Base-by-base conservation (phyloP, 805 yeast genomes). In the Myxozyma mucilagina region DNA sequence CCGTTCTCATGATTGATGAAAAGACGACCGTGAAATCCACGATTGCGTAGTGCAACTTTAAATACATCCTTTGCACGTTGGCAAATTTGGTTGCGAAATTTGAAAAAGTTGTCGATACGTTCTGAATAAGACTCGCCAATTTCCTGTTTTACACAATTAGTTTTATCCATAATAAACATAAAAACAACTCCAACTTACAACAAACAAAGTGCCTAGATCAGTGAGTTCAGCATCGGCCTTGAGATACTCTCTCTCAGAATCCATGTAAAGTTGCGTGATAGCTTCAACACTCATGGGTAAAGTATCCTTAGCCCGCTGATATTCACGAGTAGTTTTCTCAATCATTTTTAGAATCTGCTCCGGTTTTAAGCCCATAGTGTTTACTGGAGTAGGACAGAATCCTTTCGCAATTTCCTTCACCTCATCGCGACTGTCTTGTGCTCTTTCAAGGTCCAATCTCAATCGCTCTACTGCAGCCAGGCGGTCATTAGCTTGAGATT, bases 1-100 rank as follows among this genome's bases (percentile, higher is more conserved):
- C 63, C 58, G 11, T 55, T 39, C 7, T 63, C 77, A 61, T 80
- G 82, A 65, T 87, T 87, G 71, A 93, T 86, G 14, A 79, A 79
- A 47, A 94, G 78, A 53, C 80, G 78, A 11, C 97, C 98, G 7
- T 81, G 79, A 71, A 88, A 91, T 3, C 88, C 87, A 73, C 97
- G 77, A 64, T 56, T 75, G 68, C 55, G 79, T 70, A 49, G 81
- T 72, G 51, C 75, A 70, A 53, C 74, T 31, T 32, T 74, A 59
- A 82, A 76, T 36, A 63, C 53, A 24, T 42, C 62, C 31, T 56
- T 65, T 14, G 67, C 68, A 4, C 70, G 61, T 29, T 56, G 53
- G 36, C 70, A 64, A 32, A 67, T 65, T 18, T 59, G 59, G 36
- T 55, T 67, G 4, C 68, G 58, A 45, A 66, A 64, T 35, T 56